Base-by-base conservation (phyloP, 2,329 filamentous ascomycete species). In the Arthrobotrys sphaeroides region DNA sequence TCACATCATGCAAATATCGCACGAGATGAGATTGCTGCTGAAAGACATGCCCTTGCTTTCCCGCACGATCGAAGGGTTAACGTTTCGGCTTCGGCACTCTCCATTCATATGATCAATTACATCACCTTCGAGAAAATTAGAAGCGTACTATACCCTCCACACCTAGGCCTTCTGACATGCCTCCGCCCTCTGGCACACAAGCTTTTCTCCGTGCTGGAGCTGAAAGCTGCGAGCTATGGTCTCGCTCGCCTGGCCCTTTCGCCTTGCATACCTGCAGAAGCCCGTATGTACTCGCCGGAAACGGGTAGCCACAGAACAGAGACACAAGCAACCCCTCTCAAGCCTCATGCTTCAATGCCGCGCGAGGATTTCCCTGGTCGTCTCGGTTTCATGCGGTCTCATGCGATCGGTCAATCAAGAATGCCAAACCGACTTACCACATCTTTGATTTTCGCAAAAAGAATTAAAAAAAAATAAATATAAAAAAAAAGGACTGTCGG, bases 301-400 rank as follows among this genome's bases (percentile, higher is more conserved):
- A 69, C 47, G 59, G 64, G 59, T 75, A 69, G 72, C 72, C 72
- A 64, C 64, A 75, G 72, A 59, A n/a, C 20, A 33, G 12, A 38
- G 12, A 60, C 42, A 69, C 18, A 61, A 42, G 2, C 33, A n/a
- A 42, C 61, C 28, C 38, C 38, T 40, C 57, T 20, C 47, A 68
- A 73, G 68, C 68, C 68, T 73, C 68, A 61, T 36, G 53, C 65
- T 60, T n/a, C 51, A 38, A 22, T 57, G 18, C 22, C 53, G 38
- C 36, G 43, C 43, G 60, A 53, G 55, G 59, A 47, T 61, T 53
- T 59, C 20, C 59, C 60, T 70, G 55, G 60, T 12, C 49, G 26
- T 61, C 60, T 73, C 64, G 64, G 68, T 73, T 73, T 73, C 68
- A 73, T 73, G 60, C 69, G 69, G 62, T 67, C 69, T 69, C 64